Evolutionary conservation across 2,329 filamentous ascomycete genomes (phyloP).

Genomic region (Trichophyton rubrum): DNA sequence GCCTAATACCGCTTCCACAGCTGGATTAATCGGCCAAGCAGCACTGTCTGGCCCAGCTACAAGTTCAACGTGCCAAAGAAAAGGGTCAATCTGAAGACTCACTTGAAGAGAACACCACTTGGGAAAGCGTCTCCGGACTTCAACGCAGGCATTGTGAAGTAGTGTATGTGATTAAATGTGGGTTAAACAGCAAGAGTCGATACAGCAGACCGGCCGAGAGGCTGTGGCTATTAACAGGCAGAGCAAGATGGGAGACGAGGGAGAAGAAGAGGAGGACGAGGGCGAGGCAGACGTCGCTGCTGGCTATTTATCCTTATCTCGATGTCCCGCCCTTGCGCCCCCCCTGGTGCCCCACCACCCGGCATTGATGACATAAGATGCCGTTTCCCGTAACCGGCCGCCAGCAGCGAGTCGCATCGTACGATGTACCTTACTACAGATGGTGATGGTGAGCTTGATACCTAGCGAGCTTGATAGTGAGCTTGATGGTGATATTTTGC

Average conservation of each 20-base stretch:
- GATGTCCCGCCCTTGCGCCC: neutral
- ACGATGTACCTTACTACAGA: neutral
- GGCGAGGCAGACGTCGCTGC: neutral
- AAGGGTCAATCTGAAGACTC: slow-evolving; percentile 19
- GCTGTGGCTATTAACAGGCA: no score
- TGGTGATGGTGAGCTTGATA: no score
- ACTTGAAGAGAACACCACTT: slow-evolving; percentile 64
- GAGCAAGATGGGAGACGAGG: neutral
- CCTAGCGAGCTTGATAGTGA: no score
- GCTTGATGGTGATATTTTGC: no score
- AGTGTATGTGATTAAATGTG: slow-evolving; percentile 1
- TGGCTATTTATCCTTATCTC: neutral
- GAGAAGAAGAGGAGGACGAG: neutral
- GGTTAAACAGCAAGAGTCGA: neutral
- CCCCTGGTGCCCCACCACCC: neutral
- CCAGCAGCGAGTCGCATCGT: neutral
- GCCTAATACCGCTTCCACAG: slow-evolving; percentile 1
- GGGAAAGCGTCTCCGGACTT: slow-evolving; percentile 77
- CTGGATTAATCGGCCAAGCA: slow-evolving; percentile 7
- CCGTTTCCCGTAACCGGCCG: neutral
- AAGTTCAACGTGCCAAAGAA: neutral
- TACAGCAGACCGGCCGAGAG: neutral
- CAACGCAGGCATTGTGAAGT: slow-evolving; percentile 48
- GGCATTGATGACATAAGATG: neutral
- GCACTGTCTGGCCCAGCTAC: neutral